Conservation (phyloP, 2,329 filamentous ascomycete genomes). For the Nemania sp. region DNA sequence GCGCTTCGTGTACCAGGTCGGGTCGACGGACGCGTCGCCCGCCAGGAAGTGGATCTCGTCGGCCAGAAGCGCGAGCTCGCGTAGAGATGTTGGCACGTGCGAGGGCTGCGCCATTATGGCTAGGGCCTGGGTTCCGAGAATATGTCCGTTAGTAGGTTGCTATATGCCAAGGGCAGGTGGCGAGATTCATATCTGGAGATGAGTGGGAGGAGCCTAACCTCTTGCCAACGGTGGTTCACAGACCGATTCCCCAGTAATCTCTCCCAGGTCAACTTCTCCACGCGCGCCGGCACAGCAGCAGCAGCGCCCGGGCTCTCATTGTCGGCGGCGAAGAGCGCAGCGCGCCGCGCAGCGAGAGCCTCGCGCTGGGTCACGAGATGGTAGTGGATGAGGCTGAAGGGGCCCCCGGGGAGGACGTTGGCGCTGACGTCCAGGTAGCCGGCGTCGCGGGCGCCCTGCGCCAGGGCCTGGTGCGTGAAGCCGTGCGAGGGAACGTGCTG, state of each 20-base stretch:
- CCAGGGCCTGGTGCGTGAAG: constrained; percentile 75
- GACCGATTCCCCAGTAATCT: constrained; percentile 73
- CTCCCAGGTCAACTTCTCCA: constrained; percentile 74
- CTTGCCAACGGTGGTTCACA: constrained; percentile 80
- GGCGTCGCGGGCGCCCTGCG: constrained; percentile 77
- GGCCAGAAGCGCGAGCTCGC: constrained; percentile 78
- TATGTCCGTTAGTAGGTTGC: too few species aligned
- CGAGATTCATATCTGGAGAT: neutral
- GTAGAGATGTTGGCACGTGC: constrained; percentile 74
- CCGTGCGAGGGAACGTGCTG: constrained; percentile 77
- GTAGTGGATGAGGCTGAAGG: constrained; percentile 80
- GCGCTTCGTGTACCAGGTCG: constrained; percentile 79
- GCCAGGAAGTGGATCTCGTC: constrained; percentile 92
- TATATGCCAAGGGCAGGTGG: too few species aligned
- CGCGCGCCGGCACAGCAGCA: constrained; percentile 53
- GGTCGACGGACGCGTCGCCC: constrained; percentile 79
- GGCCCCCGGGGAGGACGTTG: constrained; percentile 77
- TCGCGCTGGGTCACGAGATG: constrained; percentile 71
- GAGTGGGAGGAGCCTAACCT: constrained; percentile 57
- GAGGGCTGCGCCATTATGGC: constrained; percentile 86
- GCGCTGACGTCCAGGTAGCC: constrained; percentile 87
- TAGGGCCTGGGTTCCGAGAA: constrained; percentile 77
- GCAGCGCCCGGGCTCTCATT: constrained; percentile 29
- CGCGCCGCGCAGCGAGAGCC: constrained; percentile 52
- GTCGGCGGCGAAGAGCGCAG: constrained; percentile 43